phyloP scores from a whole-genome alignment of 805 yeast species.

The Yamadazyma insecticola region DNA sequence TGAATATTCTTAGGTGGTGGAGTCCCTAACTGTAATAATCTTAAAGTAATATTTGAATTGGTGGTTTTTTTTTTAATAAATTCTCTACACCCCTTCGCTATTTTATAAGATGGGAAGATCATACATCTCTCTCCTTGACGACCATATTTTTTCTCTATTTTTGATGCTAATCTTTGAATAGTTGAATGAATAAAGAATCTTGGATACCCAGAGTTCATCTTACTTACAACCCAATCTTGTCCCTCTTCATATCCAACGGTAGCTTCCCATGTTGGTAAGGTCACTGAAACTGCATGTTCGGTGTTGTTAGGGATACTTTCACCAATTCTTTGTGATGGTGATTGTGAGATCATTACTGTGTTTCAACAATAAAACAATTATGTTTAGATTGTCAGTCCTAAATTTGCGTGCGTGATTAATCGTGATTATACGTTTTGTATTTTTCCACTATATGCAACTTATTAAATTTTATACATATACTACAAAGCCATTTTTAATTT shows the following conservation, averaged over 20 bases:
- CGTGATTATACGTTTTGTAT: no score
- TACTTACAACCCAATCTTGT: conserved; percentile 67
- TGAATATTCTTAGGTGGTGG: conserved; percentile 58
- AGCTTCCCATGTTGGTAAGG: conserved; percentile 93
- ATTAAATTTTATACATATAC: no score
- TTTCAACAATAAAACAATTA: no score
- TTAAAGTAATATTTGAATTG: conserved; percentile 24
- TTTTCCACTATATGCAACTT: no score
- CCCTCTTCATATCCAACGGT: conserved; percentile 93
- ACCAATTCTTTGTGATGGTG: conserved; percentile 54
- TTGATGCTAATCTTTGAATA: conserved; percentile 51
- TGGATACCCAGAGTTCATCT: conserved; percentile 87
- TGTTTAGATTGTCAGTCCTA: no score
- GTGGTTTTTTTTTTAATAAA: conserved; percentile 50
- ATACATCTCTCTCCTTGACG: conserved; percentile 72
- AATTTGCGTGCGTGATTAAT: no score
- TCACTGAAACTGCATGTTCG: conserved; percentile 90
- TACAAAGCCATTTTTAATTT: no score
- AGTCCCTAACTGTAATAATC: conserved; percentile 72
- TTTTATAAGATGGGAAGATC: conserved; percentile 70
- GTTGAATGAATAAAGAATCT: conserved; percentile 68
- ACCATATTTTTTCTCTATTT: conserved; percentile 67
- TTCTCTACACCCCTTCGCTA: conserved; percentile 82
- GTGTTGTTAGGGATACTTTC: conserved; percentile 86
- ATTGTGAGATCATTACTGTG: no score